These are phyloP conservation scores for Mrakia frigida DNA, from an alignment of 768 basidiomycete genomes.

Conservation along the genomic window DNA sequence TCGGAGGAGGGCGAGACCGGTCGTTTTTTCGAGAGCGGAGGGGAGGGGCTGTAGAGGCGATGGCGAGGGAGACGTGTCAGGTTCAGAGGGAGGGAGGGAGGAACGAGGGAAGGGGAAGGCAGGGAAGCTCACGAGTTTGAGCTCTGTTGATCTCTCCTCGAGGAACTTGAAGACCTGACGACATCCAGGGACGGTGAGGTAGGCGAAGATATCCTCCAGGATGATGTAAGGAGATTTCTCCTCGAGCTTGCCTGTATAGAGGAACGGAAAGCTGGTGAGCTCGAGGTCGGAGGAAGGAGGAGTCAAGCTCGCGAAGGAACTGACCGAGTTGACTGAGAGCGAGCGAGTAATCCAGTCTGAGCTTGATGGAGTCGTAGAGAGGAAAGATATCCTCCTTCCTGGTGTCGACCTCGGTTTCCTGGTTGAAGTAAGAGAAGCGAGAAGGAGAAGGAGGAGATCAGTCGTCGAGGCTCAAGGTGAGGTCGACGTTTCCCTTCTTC, in stretches of 20 bases:
- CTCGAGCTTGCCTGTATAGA: conserved; percentile 29
- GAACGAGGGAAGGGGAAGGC: neutral
- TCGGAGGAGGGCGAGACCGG: conserved; percentile 75
- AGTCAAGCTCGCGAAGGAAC: neutral
- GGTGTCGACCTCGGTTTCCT: conserved; percentile 9
- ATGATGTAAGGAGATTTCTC: conserved; percentile 20
- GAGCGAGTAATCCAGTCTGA: conserved; percentile 14
- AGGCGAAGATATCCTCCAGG: conserved; percentile 23
- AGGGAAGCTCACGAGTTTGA: conserved; percentile 26
- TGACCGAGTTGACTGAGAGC: conserved; percentile 21
- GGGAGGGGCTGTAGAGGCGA: conserved; percentile 23
- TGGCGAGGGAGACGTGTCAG: neutral
- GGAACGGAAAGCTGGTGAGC: neutral
- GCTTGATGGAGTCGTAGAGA: conserved; percentile 14
- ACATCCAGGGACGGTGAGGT: conserved; percentile 19
- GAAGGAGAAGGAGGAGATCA: neutral
- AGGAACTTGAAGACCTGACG: conserved; percentile 27
- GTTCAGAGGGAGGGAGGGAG: neutral
- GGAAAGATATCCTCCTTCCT: neutral
- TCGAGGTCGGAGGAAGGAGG: neutral
- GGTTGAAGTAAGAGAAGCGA: neutral
- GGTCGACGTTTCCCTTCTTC: neutral
- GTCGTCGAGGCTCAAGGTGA: neutral
- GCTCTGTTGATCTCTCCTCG: conserved; percentile 15
- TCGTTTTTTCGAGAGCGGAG: conserved; percentile 58